Evolutionary conservation across 2,329 filamentous ascomycete genomes (phyloP).

Genomic region (Trichophyton mentagrophytes): DNA sequence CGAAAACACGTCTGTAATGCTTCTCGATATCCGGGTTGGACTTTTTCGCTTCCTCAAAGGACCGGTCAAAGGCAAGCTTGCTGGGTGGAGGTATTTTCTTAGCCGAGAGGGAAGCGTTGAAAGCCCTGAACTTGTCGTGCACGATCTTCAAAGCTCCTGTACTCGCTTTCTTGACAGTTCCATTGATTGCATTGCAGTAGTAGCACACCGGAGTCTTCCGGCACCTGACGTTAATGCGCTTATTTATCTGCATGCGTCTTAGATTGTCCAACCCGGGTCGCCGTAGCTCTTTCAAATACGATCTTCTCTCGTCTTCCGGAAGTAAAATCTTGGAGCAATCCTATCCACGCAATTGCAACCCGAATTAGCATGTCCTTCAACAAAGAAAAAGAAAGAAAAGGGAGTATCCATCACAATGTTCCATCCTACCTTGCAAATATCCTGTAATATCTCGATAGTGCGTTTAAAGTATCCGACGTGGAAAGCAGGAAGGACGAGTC

Average conservation of each 20-base stretch:
- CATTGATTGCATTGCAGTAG: constrained; percentile 70
- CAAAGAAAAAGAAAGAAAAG: background rate
- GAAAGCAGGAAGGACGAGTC: constrained; percentile 80
- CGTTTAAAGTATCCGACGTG: constrained; percentile 94
- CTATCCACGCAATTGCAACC: constrained; percentile 23
- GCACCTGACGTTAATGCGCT: constrained; percentile 79
- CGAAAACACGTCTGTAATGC: constrained; percentile 79
- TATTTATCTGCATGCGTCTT: constrained; percentile 67
- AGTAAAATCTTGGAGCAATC: constrained; percentile 77
- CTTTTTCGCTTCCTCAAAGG: constrained; percentile 67
- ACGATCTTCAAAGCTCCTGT: constrained; percentile 74
- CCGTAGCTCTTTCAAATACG: constrained; percentile 67
- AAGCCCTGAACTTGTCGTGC: constrained; percentile 83
- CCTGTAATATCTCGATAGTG: constrained; percentile 80
- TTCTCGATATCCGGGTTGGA: constrained; percentile 75
- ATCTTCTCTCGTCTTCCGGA: constrained; percentile 62
- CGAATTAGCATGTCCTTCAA: background rate
- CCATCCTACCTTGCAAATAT: constrained; percentile 66
- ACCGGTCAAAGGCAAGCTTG: constrained; percentile 74
- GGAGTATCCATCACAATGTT: background rate
- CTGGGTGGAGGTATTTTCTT: constrained; percentile 72
- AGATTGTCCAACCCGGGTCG: constrained; percentile 76
- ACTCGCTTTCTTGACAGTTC: constrained; percentile 79
- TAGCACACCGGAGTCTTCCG: constrained; percentile 74
- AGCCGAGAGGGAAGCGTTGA: constrained; percentile 73